These are phyloP conservation scores for Penicillium desertorum DNA, from an alignment of 495 filamentous ascomycete species.

Conservation along the genomic window DNA sequence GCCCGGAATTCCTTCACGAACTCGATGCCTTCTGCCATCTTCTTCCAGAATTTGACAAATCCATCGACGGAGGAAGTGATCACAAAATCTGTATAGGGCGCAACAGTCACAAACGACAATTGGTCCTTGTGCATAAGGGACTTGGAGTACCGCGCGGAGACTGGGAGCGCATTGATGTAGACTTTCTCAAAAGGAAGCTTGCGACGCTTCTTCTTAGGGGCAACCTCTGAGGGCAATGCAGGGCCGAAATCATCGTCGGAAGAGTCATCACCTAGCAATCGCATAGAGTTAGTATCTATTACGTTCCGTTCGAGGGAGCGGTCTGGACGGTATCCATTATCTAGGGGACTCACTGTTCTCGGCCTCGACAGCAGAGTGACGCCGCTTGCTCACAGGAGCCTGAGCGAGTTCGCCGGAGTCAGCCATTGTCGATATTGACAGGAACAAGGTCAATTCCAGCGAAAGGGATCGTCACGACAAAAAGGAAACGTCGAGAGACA, in stretches of 20 bases:
- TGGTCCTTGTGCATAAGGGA: conserved; percentile 99
- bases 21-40: conserved; percentile 83
- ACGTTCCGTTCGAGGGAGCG: conserved; percentile 2
- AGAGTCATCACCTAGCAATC: conserved; percentile 54
- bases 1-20: conserved; percentile 98
- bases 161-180: conserved; percentile 86
- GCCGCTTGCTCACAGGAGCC: conserved; percentile 32
- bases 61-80: conserved; percentile 93
- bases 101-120: conserved; percentile 79
- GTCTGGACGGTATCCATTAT: conserved; percentile 1
- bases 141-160: conserved; percentile 81
- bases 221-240: conserved; percentile 69
- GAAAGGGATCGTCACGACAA: conserved; percentile 2
- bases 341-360: conserved; percentile 32
- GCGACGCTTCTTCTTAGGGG: conserved; percentile 85
- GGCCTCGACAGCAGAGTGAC: conserved; percentile 40
- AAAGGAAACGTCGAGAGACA: conserved; percentile 15
- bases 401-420: conserved; percentile 25
- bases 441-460: conserved; percentile 1
- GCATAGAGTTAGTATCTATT: conserved; percentile 18
- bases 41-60: conserved; percentile 99
- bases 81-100: conserved; percentile 87
- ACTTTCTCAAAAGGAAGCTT: conserved; percentile 92
- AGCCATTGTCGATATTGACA: conserved; percentile 29
- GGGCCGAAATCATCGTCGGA: conserved; percentile 96